Evolutionary conservation across 2,329 filamentous ascomycete species (phyloP).

Genomic region (Knoxdaviesia capensis): DNA sequence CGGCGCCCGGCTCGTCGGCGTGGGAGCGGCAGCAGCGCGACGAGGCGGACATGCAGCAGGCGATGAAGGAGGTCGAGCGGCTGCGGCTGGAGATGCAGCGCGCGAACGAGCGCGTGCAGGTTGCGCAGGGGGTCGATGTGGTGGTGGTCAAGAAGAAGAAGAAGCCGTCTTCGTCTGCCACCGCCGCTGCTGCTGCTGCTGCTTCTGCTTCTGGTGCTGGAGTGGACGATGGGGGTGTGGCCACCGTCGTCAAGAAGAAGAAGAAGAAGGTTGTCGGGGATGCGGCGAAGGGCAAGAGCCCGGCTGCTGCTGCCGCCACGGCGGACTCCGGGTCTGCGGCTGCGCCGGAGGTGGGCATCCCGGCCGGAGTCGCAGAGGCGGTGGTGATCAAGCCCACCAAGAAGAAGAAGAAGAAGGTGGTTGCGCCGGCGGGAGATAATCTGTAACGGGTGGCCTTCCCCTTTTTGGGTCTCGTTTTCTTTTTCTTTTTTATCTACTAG

Average conservation of each 20-base stretch:
- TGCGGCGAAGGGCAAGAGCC: background rate
- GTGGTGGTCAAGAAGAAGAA: constrained; percentile 50
- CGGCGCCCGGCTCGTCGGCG: constrained; percentile 19
- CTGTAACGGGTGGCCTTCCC: background rate
- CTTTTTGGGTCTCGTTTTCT: background rate
- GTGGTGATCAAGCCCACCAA: constrained; percentile 19
- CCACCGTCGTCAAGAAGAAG: constrained; percentile 12
- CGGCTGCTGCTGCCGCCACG: too few relatives aligned
- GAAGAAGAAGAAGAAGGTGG: constrained; percentile 28
- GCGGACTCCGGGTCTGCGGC: too few relatives aligned
- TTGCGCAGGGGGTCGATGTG: constrained; percentile 44
- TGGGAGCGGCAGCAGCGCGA: constrained; percentile 51
- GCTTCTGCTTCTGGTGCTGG: constrained; percentile 4
- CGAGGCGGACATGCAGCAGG: constrained; percentile 73
- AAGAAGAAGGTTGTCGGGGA: constrained; percentile 10
- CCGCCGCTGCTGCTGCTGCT: constrained; percentile 4
- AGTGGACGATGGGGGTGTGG: constrained; percentile 8
- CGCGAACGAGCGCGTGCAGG: constrained; percentile 53
- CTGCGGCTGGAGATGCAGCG: constrained; percentile 77
- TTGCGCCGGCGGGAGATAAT: constrained; percentile 6
- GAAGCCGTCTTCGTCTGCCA: too few relatives aligned
- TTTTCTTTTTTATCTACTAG: constrained; percentile 1
- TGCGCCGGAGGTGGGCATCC: background rate
- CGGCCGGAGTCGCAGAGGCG: constrained; percentile 2
- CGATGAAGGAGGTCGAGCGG: constrained; percentile 74